Evolutionary conservation across 805 yeast genomes (phyloP), one percentile per base, ranked within the genome.

Genomic region (Hermanozyma aechmeae): DNA sequence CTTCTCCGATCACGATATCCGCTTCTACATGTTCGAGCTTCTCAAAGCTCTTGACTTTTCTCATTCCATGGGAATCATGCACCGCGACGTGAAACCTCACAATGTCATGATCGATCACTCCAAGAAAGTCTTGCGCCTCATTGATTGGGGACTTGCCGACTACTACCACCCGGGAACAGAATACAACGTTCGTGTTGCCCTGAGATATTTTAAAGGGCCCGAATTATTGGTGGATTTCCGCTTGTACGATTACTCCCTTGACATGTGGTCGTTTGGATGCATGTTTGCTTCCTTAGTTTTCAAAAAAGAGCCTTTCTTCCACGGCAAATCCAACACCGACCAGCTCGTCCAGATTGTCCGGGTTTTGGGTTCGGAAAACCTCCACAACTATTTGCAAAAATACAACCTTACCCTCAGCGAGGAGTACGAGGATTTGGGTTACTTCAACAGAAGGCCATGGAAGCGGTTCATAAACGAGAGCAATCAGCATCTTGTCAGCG

Each of bases 91-190:
- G 28, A 85, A 85, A 51, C 95, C 95, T 8, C 95, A 85, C 53
- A 85, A 85, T 48, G 84, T 85, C 25, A 85, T 85, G 95, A 85
- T 85, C 42, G 95, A 86, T 56, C 95, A 85, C 37, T 58, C 65
- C 15, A 53, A 50, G 26, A 70, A 68, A 40, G 59, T 63, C 23
- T 58, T 86, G 46, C 70, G 89, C 43, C 69, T 86, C 32, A 86
- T 86, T 39, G 96, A 86, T 56, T 87, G 96, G 96, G 96, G 96
- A 6, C 60, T 87, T 29, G 96, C 96, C 6, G 96, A 87, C 53
- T 86, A 84, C 50, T 86, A 86, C 49, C 96, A 87, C 50, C 76
- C 84, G 15, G 85, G 85, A 10, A 80, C 75, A 50, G 95, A 84
- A 45, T 87, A 83, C 48, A 87, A 87, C 48, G 96, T 87, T 13